Evolutionary conservation across 768 basidiomycete genomes (phyloP), one percentile per base, ranked within the genome.

Genomic region (Leccinellum luteum): DNA sequence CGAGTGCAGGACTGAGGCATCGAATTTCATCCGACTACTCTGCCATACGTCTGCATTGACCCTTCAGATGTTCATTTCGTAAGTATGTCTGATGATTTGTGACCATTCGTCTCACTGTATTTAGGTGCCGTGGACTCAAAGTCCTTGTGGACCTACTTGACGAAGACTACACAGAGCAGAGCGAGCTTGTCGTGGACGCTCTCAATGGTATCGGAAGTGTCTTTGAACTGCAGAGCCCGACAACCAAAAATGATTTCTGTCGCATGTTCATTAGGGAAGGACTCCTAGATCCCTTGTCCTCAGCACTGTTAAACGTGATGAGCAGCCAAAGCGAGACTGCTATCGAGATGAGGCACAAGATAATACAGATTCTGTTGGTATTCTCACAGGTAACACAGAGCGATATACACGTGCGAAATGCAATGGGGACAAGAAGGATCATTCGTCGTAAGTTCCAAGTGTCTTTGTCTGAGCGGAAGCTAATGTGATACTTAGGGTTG

Each of bases 1-100:
- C 13, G 94, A 97, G 69, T 97, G 94, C 65, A 86, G 97, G 34
- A 73, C 91, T n/a, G 92, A 98, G 68, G 96, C 95, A 0, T 98
- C 97, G 2, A 87, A 92, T 65, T 98, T 98, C 72, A 92, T 99
- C 52, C 87, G 92, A 27, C 75, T 95, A 14, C 82, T 98, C 25
- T 97, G 96, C 69, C 86, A 94, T 68, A 90, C 94, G 0, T 98
- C 96, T 2, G 87, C 94, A 12, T 74, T 97, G 60, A 99, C 96
- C 2, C 75, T 98, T 38, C 96, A 98, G 68, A 98, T 98, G 96
- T 98, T 98, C 75, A 97, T 98, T 60, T 91, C 94, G 93, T 94
- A 69, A 57, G 92, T 84, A 23, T n/a, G n/a, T 32, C 52, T 27
- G 6, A 38, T 15, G 13, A 13, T 48, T 43, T 10, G 27, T 3